Evolutionary conservation across 495 filamentous ascomycete species (phyloP), one percentile per base, ranked within the genome.

Genomic region (Penicillium cosmopolitanum): DNA sequence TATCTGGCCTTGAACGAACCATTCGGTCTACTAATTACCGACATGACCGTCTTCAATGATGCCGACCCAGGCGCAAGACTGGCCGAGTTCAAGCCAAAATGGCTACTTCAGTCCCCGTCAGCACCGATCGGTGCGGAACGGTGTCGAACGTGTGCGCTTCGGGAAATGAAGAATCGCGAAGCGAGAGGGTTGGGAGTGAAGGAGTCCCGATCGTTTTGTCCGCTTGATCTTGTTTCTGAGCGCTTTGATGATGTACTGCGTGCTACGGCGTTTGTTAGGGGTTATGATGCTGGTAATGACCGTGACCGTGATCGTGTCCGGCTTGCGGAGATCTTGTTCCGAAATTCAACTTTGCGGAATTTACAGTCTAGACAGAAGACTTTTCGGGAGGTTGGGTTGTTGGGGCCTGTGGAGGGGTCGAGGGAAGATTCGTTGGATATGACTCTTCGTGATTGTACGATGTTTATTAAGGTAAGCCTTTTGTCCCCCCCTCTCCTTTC

Each of bases 31-130:
- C 73, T 97, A 0, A 80, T 97, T 36, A 87, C 87, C 36, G 90
- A 97, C 64, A 96, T 98, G 93, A 86, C 84, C 0, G 72, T 81
- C 5, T 66, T 60, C 28, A 65, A 65, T 11, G 71, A 76, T n/a
- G 6, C 28, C 28, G 23, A 23, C 23, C 66, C 75, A 8, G 72
- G 63, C 18, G 77, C 84, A 18, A 72, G 79, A 0, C 66, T 86
- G 1, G 74, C 92, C 21, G 91, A 98, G 71, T 86, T 98, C 64
- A 98, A 98, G 66, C 92, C 94, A 6, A 98, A 98, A 72, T 98
- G 95, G 95, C 84, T 97, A 2, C 68, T 81, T 6, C 93, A 94
- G 62, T 95, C 91, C 1, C 91, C 90, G 1, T 85, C 84, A 23
- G 93, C 93, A 0, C 93, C 92, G 1, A 6, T 63, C 0, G 62